Evolutionary conservation across 2,329 filamentous ascomycete species (phyloP), one percentile per base, ranked within the genome.

Genomic region (Fusarium palustre): DNA sequence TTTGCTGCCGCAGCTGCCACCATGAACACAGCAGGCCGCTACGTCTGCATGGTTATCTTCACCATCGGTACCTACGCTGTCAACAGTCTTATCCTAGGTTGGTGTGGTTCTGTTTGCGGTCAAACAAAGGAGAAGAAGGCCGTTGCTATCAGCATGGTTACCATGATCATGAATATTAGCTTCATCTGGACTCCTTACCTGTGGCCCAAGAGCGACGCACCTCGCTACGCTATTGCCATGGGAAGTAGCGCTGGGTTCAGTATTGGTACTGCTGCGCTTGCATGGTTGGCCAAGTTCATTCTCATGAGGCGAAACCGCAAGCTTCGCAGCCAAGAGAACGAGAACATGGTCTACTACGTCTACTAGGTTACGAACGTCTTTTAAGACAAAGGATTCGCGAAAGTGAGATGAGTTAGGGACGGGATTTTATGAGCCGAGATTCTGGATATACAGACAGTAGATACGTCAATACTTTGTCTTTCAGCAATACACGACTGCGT

Each of bases 81-180:
- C 33, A 84, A 84, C 68, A 80, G 78, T 49, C 77, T 85, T n/a
- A 81, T 81, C 39, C 76, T 84, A 0, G 81, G 81, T 5, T 85
- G 83, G 83, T 78, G 78, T 2, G 77, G 76, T 1, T 77, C 75
- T 1, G 79, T 80, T 1, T 79, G 82, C 22, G 82, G 81, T 1
- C 83, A 85, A 71, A 83, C 81, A 0, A 81, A 83, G 25, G 83
- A 85, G 72, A 84, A 85, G 76, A 84, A 83, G 69, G 83, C 83
- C 0, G 79, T 80, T 3, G 78, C 81, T 1, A 77, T 85, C 20
- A 80, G 80, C 18, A 75, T 75, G 72, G 72, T 72, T 3, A 75
- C 71, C 1, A 75, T 70, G 64, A 64, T 75, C 8, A 74, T 74
- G 66, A 75, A 75, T 59, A 49, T 74, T 10, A 71, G 69, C 60